Evolutionary conservation across 192 early-diverging fungal genomes (phyloP).

Genomic region (Geranomyces michiganensis): DNA sequence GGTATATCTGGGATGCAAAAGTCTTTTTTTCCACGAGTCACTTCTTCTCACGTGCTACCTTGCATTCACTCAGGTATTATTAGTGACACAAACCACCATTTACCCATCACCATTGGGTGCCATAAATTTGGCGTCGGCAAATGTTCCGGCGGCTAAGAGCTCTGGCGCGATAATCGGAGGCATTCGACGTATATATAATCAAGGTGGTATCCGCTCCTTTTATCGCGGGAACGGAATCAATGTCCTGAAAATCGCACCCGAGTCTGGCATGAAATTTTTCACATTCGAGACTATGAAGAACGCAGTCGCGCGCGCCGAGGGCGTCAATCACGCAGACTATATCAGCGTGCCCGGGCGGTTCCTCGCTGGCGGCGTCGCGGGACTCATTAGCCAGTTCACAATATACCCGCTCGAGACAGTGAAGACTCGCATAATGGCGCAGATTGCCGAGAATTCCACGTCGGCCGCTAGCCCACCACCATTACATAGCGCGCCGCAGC

Average conservation of each 20-base stretch:
- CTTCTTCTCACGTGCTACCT: neutral
- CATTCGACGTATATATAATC: constrained; percentile 59
- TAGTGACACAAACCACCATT: constrained; percentile 45
- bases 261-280: constrained; percentile 76
- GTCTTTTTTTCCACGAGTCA: too few species aligned
- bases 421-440: constrained; percentile 75
- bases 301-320: constrained; percentile 45
- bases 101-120: neutral
- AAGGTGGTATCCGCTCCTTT: constrained; percentile 70
- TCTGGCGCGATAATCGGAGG: constrained; percentile 45
- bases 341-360: constrained; percentile 62
- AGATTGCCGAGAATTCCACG: constrained; percentile 41
- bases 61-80: constrained; percentile 16
- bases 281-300: constrained; percentile 68
- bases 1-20: constrained; percentile 29
- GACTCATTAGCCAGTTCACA: constrained; percentile 69
- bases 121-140: neutral
- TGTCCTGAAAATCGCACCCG: constrained; percentile 76
- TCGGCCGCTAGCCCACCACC: neutral
- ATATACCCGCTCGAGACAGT: constrained; percentile 79
- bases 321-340: constrained; percentile 36
- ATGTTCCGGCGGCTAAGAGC: neutral
- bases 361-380: constrained; percentile 73
- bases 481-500: neutral
- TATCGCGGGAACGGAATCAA: constrained; percentile 80